Evolutionary conservation across 1,284 basidiomycete species (phyloP), one percentile per base, ranked within the genome.

Genomic region (Papiliotrema flavescens): DNA sequence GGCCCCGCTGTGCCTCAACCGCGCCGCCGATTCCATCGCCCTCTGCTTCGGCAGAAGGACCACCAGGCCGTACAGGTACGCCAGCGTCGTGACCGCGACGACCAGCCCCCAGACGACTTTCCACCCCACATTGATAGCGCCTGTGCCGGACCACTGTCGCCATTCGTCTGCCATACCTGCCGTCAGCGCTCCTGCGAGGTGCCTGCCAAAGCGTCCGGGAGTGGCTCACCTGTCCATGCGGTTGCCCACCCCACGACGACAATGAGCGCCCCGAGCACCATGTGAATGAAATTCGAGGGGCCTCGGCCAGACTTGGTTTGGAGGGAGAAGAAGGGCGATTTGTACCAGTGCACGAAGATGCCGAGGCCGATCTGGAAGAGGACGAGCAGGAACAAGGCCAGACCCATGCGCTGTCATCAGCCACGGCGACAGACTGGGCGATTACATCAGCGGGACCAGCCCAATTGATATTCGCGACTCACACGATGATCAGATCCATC

Each of bases 311-410:
- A 60, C 24, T 58, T 52, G 0, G 62, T 62, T 41, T 60, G 59
- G 34, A 64, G 56, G 11, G 52, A 54, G 24, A 52, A 43, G 23
- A 37, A 20, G 19, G 22, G 52, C 45, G n/a, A 52, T 46, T 45
- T 61, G 55, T 56, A 61, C 53, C 72, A 82, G 68, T 88, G 86
- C 52, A 85, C 82, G 54, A 84, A 60, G 3, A 79, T 77, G 3
- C 87, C 87, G 9, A 87, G 68, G 1, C 67, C 60, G 58, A 80
- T 76, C 70, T 89, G 87, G 13, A 80, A 51, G 49, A 84, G 40
- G 64, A 86, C 84, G n/a, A 88, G 74, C 42, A 80, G 77, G 56
- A 87, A 81, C 41, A 88, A 71, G 6, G 78, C 79, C 44, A 84
- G 67, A 32, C 87, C 86, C 63, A 80, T 79, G 74, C 78, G 78